Evolutionary conservation across 352 stramenopile species (phyloP).

Genomic region (Pythium aphanidermatum): DNA sequence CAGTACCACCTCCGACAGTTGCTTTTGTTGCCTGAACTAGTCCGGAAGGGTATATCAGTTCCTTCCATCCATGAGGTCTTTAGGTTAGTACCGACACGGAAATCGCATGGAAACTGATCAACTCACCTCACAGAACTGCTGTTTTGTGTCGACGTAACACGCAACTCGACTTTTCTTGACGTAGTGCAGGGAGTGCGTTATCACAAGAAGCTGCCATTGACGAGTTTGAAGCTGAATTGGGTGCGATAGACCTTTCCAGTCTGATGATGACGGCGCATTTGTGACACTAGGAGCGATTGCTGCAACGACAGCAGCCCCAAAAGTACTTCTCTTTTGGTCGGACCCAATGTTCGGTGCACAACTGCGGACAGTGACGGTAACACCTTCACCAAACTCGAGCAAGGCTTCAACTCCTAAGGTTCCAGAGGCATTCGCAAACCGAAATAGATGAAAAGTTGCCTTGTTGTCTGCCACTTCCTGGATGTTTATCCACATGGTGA

Average conservation of each 20-base stretch:
- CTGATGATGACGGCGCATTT: constrained; percentile 17
- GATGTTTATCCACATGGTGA: constrained; percentile 70
- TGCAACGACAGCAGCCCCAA: constrained; percentile 22
- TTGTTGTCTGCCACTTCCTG: not conserved
- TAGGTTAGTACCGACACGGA: too few relatives aligned
- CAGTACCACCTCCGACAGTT: constrained; percentile 46
- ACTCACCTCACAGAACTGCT: constrained; percentile 49
- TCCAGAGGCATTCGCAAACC: constrained; percentile 62
- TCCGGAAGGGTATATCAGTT: constrained; percentile 71
- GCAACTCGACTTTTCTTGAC: constrained; percentile 82
- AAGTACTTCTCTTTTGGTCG: constrained; percentile 30
- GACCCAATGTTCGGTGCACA: constrained; percentile 31
- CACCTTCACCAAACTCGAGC: constrained; percentile 37
- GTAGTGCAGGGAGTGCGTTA: constrained; percentile 78
- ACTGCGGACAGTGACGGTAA: constrained; percentile 46
- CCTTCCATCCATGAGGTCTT: constrained; percentile 24
- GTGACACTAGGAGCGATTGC: constrained; percentile 18
- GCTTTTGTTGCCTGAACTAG: constrained; percentile 73
- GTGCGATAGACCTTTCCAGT: constrained; percentile 40
- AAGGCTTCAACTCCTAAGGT: constrained; percentile 65
- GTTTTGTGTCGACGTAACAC: constrained; percentile 54
- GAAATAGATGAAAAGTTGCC: constrained; percentile 54
- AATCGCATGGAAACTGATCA: too few relatives aligned
- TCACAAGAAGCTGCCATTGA: constrained; percentile 67
- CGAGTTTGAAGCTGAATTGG: constrained; percentile 28